Conservation (phyloP, 2,329 filamentous ascomycete species). For the Dothideomycetidae sp. region DNA sequence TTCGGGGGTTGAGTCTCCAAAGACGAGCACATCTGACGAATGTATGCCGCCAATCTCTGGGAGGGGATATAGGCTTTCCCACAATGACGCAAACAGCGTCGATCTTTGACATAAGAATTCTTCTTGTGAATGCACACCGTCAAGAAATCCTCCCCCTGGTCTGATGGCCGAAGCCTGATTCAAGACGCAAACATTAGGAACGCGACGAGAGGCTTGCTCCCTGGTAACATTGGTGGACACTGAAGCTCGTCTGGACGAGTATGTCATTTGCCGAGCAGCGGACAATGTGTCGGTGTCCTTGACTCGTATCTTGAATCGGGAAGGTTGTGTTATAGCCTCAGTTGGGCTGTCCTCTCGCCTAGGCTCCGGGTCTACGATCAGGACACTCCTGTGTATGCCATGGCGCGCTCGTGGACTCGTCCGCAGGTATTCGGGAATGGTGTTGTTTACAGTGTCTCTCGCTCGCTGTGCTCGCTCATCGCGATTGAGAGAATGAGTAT, state of each 20-base stretch:
- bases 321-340: neutral
- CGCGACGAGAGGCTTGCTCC: constrained; percentile 2
- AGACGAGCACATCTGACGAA: constrained; percentile 46
- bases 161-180: constrained; percentile 51
- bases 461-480: constrained; percentile 37
- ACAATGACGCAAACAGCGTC: constrained; percentile 44
- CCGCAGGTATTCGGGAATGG: constrained; percentile 42
- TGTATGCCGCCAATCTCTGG: constrained; percentile 44
- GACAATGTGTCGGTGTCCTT: constrained; percentile 39
- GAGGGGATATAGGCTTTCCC: constrained; percentile 45
- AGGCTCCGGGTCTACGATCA: constrained; percentile 29
- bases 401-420: constrained; percentile 41
- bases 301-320: constrained; percentile 30
- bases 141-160: constrained; percentile 47
- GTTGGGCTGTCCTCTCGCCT: constrained; percentile 12
- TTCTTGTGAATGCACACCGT: constrained; percentile 46
- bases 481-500: constrained; percentile 3
- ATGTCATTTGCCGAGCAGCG: constrained; percentile 31
- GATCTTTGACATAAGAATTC: constrained; percentile 48
- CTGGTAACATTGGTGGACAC: constrained; percentile 2
- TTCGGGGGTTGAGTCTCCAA: constrained; percentile 30
- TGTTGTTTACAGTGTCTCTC: constrained; percentile 43
- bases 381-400: constrained; percentile 39
- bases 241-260: constrained; percentile 12
- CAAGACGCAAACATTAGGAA: constrained; percentile 37